Conservation (phyloP, 2,329 filamentous ascomycete species). For the Fusarium tanahbumbuense region DNA sequence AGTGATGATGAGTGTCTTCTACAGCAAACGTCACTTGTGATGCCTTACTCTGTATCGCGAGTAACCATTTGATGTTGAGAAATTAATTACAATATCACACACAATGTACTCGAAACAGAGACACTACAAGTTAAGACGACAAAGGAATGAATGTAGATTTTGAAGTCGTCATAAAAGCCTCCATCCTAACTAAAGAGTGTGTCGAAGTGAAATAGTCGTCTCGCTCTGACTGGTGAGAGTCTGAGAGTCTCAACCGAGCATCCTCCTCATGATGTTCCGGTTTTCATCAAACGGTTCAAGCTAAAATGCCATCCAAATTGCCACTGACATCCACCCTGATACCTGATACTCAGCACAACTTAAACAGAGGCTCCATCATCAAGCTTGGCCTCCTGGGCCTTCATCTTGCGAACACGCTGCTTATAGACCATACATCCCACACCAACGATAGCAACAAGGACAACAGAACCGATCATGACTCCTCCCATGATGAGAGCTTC, state of each 20-base stretch:
- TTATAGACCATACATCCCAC: conserved; percentile 19
- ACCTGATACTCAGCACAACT: background rate
- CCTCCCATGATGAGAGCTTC: conserved; percentile 21
- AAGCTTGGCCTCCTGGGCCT: conserved; percentile 13
- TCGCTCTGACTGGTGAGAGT: too few relatives aligned
- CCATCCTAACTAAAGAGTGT: background rate
- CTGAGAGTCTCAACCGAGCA: background rate
- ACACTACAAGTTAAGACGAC: background rate
- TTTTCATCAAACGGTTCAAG: background rate
- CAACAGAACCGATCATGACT: conserved; percentile 13
- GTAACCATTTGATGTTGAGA: background rate
- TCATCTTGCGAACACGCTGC: conserved; percentile 5
- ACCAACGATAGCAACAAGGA: conserved; percentile 11
- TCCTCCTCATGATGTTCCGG: background rate
- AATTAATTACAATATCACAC: background rate
- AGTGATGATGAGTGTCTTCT: background rate
- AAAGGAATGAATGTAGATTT: background rate
- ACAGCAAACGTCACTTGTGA: background rate
- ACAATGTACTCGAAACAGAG: background rate
- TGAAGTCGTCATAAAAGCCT: background rate
- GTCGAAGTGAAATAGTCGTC: background rate
- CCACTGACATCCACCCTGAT: background rate
- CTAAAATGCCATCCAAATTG: background rate
- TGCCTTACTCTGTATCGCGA: background rate
- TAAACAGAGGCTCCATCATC: conserved; percentile 7